phyloP scores from a whole-genome alignment of 2,329 filamentous ascomycete genomes.

The Fusarium equiseti region DNA sequence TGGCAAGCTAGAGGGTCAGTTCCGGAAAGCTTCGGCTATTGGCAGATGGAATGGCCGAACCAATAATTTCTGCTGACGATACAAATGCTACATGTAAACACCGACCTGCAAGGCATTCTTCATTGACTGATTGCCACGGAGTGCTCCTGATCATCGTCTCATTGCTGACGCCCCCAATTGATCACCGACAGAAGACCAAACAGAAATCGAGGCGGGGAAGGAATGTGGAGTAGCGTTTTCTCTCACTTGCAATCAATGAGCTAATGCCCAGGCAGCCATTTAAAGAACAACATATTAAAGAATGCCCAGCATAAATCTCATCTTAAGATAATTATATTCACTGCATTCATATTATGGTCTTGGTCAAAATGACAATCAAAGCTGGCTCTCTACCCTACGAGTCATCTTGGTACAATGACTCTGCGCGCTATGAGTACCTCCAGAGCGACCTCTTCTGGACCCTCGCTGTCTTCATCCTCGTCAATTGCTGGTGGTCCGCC shows the following conservation, averaged over 20 bases:
- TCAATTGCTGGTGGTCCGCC: conserved; percentile 23
- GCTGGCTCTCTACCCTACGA: not conserved
- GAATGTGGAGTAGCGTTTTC: not conserved
- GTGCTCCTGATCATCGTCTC: not conserved
- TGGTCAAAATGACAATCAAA: not conserved
- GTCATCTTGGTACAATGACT: conserved; percentile 26
- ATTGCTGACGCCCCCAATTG: not conserved
- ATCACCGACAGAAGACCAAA: conserved; percentile 1
- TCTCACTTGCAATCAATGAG: not conserved
- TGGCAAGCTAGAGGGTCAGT: not conserved
- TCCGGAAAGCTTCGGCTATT: not conserved
- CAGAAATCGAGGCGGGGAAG: no score
- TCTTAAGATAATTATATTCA: not conserved
- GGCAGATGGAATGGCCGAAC: not conserved
- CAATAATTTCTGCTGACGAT: not conserved
- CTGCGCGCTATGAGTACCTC: conserved; percentile 25
- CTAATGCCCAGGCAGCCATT: conserved; percentile 16
- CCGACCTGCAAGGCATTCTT: not conserved
- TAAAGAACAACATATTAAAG: not conserved
- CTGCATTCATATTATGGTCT: no score
- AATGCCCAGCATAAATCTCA: not conserved
- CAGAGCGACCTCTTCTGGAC: conserved; percentile 33
- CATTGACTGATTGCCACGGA: not conserved
- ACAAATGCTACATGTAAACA: not conserved
- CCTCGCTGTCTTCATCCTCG: conserved; percentile 13